Percentiles rank a stretch among this genome's conserved stretches.
Conservation (phyloP, 2,329 filamentous ascomycete species). For the Davidsoniella eucalypti region DNA sequence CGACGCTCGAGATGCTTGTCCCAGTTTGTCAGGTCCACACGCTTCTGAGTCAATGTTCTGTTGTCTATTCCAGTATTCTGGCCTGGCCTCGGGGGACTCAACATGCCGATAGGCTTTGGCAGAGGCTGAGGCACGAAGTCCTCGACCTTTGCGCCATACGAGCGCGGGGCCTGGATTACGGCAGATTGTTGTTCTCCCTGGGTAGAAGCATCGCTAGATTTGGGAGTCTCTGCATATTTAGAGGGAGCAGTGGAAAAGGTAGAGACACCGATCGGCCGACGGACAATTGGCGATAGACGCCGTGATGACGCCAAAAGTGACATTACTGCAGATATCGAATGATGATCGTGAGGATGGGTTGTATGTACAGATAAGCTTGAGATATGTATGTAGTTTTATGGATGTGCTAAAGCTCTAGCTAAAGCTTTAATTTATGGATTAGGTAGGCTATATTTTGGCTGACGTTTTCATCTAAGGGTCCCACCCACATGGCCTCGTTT, state of each 20-base stretch:
- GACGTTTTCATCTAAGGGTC: too few species aligned
- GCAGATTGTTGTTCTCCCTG: conserved; percentile 17
- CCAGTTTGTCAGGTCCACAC: conserved; percentile 69
- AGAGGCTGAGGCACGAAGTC: conserved; percentile 43
- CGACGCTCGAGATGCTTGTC: conserved; percentile 68
- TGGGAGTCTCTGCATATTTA: conserved; percentile 25
- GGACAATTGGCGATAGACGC: background rate
- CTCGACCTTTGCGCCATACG: conserved; percentile 38
- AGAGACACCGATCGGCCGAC: conserved; percentile 20
- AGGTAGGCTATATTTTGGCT: too few species aligned
- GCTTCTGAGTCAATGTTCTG: conserved; percentile 49
- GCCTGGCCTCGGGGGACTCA: conserved; percentile 52
- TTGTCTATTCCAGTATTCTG: conserved; percentile 68
- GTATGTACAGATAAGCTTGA: too few species aligned
- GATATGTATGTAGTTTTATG: too few species aligned
- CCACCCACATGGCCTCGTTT: too few species aligned
- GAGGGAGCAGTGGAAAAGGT: conserved; percentile 33
- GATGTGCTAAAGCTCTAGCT: too few species aligned
- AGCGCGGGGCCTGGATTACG: conserved; percentile 40
- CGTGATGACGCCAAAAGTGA: background rate
- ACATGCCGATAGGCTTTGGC: conserved; percentile 66
- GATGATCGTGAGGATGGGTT: too few species aligned
- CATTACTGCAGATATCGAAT: background rate
- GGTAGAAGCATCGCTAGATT: conserved; percentile 9
- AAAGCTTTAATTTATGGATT: too few species aligned